Evolutionary conservation across 1,139 yeast species (phyloP), one percentile per base, ranked within the genome.

Genomic region (Kurtzmaniella quercitrusa): DNA sequence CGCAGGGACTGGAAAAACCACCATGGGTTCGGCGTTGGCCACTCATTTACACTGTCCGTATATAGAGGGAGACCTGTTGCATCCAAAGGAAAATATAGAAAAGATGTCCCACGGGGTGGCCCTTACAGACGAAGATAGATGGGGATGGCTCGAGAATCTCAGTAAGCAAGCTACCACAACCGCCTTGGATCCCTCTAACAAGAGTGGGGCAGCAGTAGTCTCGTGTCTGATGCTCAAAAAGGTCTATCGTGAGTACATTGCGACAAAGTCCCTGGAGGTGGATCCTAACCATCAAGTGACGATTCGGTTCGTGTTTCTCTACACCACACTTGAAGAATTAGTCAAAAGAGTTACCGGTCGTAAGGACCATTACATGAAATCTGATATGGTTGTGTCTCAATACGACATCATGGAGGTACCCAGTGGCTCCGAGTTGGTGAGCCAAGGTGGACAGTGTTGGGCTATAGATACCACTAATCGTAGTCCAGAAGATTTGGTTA

Each of bases 1-100:
- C 1, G 90, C 96, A 0, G 97, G 97, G 11, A 85, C 95, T 2
- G 98, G 98, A 2, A 91, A 91, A 61, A 75, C 94, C 27, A 87
- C 96, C 1, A 75, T 86, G 25, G 95, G 89, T 0, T 65, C 65
- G n/a, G 56, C 63, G 17, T 58, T 91, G 31, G 61, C 85, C 1
- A 48, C 62, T 17, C 54, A 62, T 33, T 67, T 74, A 39, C 53
- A 63, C 2, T 73, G 84, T 46, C 75, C 81, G 2, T 88, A 79
- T 55, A 64, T 90, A 14, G 98, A 93, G 60, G 98, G 98, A 9
- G 98, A 93, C 59, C 66, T 70, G 2, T 71, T 85, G 33, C 97
- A 91, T 59, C 90, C 95, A 0, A 59, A 66, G 42, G 79, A 64
- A 18, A 93, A 93, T 58, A 70, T 91, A 15, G 82, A 73, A 15